phyloP scores from a whole-genome alignment of 768 basidiomycete genomes.

The Phanerochaete sordida region DNA sequence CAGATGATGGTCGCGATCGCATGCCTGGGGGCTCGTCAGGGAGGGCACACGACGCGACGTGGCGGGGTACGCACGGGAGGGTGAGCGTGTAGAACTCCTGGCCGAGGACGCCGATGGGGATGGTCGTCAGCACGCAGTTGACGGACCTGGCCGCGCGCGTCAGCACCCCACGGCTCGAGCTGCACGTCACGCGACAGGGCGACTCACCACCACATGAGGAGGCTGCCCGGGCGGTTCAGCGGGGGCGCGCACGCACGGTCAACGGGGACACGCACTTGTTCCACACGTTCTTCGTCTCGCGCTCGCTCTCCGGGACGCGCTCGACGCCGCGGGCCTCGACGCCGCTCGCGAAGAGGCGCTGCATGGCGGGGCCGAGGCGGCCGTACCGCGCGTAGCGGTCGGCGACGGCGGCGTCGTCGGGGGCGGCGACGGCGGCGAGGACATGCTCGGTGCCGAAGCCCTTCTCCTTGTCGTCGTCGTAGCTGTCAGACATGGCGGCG shows the following conservation, averaged over 20 bases:
- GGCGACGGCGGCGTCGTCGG: conserved; percentile 19
- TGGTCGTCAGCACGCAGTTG: conserved; percentile 38
- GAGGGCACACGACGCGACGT: neutral
- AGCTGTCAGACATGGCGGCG: conserved; percentile 11
- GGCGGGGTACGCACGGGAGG: conserved; percentile 32
- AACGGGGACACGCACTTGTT: conserved; percentile 34
- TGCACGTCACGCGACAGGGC: neutral
- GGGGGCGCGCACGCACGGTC: neutral
- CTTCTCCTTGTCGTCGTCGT: conserved; percentile 24
- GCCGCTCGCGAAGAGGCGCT: conserved; percentile 41
- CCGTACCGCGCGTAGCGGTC: conserved; percentile 21
- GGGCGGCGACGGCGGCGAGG: conserved; percentile 7
- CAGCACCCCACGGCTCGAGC: neutral
- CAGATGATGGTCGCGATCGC: conserved; percentile 41
- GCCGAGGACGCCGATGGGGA: conserved; percentile 48
- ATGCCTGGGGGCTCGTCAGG: conserved; percentile 28
- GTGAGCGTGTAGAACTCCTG: conserved; percentile 47
- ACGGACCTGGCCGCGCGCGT: conserved; percentile 34
- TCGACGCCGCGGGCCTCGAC: conserved; percentile 55
- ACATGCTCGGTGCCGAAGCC: conserved; percentile 10
- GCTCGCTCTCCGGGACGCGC: conserved; percentile 47
- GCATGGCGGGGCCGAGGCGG: conserved; percentile 19
- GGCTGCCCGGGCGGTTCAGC: conserved; percentile 21
- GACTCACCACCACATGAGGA: conserved; percentile 44
- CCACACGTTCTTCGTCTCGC: conserved; percentile 41